Conservation (phyloP, 139 green algal genomes). For the Raphidocelis subcapitata region DNA sequence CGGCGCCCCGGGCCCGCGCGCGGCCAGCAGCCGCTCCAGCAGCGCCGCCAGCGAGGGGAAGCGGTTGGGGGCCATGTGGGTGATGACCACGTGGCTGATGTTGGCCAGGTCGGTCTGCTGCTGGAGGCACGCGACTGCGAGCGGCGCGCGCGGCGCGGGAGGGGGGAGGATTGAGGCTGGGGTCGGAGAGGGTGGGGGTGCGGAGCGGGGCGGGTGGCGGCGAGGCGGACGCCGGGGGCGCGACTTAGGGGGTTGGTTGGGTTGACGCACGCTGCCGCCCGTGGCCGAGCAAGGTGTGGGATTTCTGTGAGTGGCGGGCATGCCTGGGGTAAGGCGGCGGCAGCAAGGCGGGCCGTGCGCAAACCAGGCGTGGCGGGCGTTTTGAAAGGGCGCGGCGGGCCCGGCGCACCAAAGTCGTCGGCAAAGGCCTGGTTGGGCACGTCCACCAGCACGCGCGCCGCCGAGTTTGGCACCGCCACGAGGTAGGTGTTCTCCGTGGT, state of each 20-base stretch:
- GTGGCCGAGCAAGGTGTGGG: no score
- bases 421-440: constrained; percentile 77
- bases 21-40: constrained; percentile 39
- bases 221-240: no score
- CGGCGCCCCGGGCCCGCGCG: background rate
- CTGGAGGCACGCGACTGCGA: constrained; percentile 52
- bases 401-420: constrained; percentile 54
- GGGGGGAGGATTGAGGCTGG: no score
- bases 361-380: no score
- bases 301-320: no score
- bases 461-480: constrained; percentile 40
- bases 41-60: constrained; percentile 68
- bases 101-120: constrained; percentile 15
- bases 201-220: no score
- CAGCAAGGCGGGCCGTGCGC: no score
- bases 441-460: constrained; percentile 61
- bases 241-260: no score
- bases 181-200: no score
- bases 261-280: no score
- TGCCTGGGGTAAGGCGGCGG: no score
- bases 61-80: constrained; percentile 83
- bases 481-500: constrained; percentile 94
- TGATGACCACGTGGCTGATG: constrained; percentile 79
- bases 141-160: background rate
- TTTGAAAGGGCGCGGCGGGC: background rate